Evolutionary conservation across 192 early-diverging fungal genomes (phyloP).

Genomic region (Piromyces sp.): DNA sequence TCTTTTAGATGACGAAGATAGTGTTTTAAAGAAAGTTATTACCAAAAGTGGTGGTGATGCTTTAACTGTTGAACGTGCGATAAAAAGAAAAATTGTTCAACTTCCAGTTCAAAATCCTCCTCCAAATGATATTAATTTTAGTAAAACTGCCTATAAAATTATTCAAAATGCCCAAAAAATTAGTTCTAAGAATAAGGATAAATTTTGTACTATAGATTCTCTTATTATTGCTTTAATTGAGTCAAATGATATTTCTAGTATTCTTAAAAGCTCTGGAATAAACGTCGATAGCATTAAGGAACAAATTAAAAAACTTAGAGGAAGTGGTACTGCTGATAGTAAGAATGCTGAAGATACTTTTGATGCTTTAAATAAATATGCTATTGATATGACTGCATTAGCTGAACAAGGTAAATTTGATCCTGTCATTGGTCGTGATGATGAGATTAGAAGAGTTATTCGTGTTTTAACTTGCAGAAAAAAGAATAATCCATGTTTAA

Average conservation of each 20-base stretch:
- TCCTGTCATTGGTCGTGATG: conserved; percentile 90
- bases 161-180: too few species aligned
- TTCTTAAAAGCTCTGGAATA: conserved; percentile 50
- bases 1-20: conserved; percentile 66
- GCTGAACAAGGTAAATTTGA: conserved; percentile 84
- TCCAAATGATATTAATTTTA: conserved; percentile 51
- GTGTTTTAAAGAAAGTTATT: conserved; percentile 52
- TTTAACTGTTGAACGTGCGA: conserved; percentile 47
- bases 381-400: conserved; percentile 64
- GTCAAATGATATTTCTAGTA: conserved; percentile 33
- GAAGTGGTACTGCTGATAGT: conserved; percentile 63
- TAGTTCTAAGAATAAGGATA: too few species aligned
- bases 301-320: conserved; percentile 58
- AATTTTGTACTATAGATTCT: conserved; percentile 59
- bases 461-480: conserved; percentile 73
- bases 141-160: conserved; percentile 36
- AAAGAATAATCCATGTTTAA: conserved; percentile 79
- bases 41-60: conserved; percentile 74
- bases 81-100: conserved; percentile 60
- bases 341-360: conserved; percentile 72
- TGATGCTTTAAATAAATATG: conserved; percentile 91
- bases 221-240: conserved; percentile 66
- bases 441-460: conserved; percentile 87
- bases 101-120: conserved; percentile 73
- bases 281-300: conserved; percentile 52